Conservation (phyloP, 352 stramenopile species). For the Aphanomyces euteiches region DNA sequence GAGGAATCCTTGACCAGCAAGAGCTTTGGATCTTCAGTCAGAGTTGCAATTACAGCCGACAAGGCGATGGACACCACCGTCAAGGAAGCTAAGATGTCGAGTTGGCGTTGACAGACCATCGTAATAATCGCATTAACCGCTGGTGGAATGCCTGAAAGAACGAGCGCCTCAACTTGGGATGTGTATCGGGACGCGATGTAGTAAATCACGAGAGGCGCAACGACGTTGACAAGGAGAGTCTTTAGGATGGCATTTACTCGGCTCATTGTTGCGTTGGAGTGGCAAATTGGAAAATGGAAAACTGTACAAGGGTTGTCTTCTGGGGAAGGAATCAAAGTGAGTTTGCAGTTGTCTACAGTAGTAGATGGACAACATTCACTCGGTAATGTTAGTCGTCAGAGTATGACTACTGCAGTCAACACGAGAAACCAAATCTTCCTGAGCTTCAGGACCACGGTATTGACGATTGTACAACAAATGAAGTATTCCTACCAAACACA, state of each 20-base stretch:
- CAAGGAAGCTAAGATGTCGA: not conserved
- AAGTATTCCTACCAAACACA: not conserved
- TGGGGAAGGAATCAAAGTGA: too few relatives aligned
- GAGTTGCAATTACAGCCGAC: not conserved
- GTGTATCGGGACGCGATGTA: not conserved
- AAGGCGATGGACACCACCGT: not conserved
- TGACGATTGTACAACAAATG: not conserved
- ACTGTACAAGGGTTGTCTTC: too few relatives aligned
- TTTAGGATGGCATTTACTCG: too few relatives aligned
- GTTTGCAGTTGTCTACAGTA: too few relatives aligned
- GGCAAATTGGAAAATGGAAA: too few relatives aligned
- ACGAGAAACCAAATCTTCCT: too few relatives aligned
- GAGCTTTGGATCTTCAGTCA: not conserved
- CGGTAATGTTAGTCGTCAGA: too few relatives aligned
- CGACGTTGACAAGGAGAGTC: not conserved
- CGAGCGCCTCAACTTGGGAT: not conserved
- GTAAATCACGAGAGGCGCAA: not conserved
- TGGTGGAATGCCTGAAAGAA: slow-evolving; percentile 1
- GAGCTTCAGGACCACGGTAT: too few relatives aligned
- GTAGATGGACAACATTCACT: too few relatives aligned
- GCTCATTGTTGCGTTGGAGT: too few relatives aligned
- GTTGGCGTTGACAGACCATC: not conserved
- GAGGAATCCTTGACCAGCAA: not conserved
- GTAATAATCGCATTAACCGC: not conserved
- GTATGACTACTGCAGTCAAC: too few relatives aligned